Conservation (phyloP, 192 early-diverging fungal genomes). For the Physocladia obscura region DNA sequence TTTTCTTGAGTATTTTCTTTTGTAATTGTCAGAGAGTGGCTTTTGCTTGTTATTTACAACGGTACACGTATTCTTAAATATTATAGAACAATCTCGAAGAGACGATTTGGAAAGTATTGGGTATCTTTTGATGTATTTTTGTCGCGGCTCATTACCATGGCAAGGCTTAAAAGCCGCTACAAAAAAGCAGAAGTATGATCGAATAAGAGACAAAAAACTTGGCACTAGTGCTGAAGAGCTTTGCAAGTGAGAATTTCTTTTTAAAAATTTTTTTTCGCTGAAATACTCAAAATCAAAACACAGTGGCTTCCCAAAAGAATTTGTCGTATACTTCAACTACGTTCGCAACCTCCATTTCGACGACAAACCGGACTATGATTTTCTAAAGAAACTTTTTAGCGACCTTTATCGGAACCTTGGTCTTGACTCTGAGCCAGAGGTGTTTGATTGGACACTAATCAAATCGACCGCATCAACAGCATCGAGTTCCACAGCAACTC, state of each 20-base stretch:
- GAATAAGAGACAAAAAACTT: slow-evolving; percentile 93
- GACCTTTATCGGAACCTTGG: slow-evolving; percentile 82
- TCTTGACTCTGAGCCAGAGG: background rate
- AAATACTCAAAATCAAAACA: slow-evolving; percentile 47
- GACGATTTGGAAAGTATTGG: slow-evolving; percentile 65
- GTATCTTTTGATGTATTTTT: slow-evolving; percentile 67
- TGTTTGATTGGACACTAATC: slow-evolving; percentile 2
- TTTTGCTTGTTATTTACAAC: too few relatives aligned
- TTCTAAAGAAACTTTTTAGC: slow-evolving; percentile 60
- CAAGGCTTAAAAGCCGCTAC: slow-evolving; percentile 87
- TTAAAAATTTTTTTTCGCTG: slow-evolving; percentile 50
- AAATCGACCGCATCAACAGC: too few relatives aligned
- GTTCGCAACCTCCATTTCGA: slow-evolving; percentile 61
- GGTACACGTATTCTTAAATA: background rate
- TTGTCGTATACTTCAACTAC: slow-evolving; percentile 63
- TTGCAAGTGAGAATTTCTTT: slow-evolving; percentile 41
- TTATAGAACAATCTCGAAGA: slow-evolving; percentile 60
- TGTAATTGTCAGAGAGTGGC: too few relatives aligned
- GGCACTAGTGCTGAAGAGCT: slow-evolving; percentile 78
- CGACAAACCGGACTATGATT: slow-evolving; percentile 65
- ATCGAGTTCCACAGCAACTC: too few relatives aligned
- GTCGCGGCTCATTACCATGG: slow-evolving; percentile 76
- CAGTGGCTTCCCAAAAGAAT: slow-evolving; percentile 62
- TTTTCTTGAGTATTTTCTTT: background rate
- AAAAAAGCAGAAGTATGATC: slow-evolving; percentile 92